Percentiles rank a stretch among this genome's conserved stretches.
phyloP scores from a whole-genome alignment of 2,329 filamentous ascomycete species.

The Cladosporium sp. region DNA sequence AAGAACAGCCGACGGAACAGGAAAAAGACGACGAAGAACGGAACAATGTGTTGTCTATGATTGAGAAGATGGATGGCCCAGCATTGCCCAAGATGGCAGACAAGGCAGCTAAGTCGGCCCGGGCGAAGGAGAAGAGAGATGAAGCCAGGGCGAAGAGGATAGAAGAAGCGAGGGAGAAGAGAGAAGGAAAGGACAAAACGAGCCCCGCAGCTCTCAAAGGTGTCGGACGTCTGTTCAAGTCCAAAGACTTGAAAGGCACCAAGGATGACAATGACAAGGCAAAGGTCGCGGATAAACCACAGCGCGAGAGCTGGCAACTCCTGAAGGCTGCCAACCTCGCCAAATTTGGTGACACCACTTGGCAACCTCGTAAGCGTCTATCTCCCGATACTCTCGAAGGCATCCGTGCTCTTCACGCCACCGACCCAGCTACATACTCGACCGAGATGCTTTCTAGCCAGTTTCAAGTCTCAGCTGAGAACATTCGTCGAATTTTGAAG shows the following conservation, averaged over 20 bases:
- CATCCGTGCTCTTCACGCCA: constrained; percentile 77
- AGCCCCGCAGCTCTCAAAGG: neutral
- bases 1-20: neutral
- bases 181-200: neutral
- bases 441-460: constrained; percentile 71
- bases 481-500: constrained; percentile 81
- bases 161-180: neutral
- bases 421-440: constrained; percentile 76
- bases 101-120: constrained; percentile 17
- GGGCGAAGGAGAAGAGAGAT: constrained; percentile 7
- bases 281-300: constrained; percentile 20
- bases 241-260: constrained; percentile 6
- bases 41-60: constrained; percentile 28
- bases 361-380: constrained; percentile 80
- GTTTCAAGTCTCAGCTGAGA: constrained; percentile 86
- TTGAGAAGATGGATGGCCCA: constrained; percentile 27
- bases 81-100: constrained; percentile 13
- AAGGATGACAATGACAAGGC: constrained; percentile 17
- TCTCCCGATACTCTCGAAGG: constrained; percentile 92
- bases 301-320: constrained; percentile 64
- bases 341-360: constrained; percentile 77
- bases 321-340: constrained; percentile 73
- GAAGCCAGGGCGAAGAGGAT: neutral
- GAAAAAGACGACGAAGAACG: constrained; percentile 21
- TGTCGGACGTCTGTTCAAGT: neutral